Percentiles rank a stretch among this genome's conserved stretches.
Evolutionary conservation across 345 rosid genomes (phyloP).

Genomic region (Eutrema yunnanense): DNA sequence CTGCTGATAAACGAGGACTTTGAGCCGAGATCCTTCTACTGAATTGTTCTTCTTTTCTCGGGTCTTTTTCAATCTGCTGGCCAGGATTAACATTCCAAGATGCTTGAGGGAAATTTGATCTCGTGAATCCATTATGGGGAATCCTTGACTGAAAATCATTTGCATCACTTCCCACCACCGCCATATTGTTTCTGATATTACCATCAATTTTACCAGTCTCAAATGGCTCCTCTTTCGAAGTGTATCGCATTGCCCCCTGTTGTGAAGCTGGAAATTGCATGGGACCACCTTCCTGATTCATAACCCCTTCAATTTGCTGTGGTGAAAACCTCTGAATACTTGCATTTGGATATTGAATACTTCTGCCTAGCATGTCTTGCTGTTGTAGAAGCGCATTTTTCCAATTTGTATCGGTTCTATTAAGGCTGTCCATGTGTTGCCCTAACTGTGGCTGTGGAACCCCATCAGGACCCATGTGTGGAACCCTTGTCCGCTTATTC

Average conservation of each 20-base stretch:
- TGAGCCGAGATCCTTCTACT: constrained; percentile 70
- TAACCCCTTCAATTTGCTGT: constrained; percentile 60
- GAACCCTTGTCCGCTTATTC: constrained; percentile 59
- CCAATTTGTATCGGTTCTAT: constrained; percentile 63
- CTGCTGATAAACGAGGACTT: constrained; percentile 80
- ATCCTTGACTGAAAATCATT: constrained; percentile 59
- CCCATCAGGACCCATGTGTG: constrained; percentile 52
- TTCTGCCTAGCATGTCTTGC: constrained; percentile 53
- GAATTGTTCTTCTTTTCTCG: constrained; percentile 71
- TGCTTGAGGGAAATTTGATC: constrained; percentile 53
- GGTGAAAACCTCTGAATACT: constrained; percentile 61
- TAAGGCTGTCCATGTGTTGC: constrained; percentile 49
- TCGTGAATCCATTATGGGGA: constrained; percentile 46
- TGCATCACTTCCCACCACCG: constrained; percentile 45
- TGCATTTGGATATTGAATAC: constrained; percentile 50
- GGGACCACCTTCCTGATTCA: constrained; percentile 61
- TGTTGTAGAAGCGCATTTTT: constrained; percentile 53
- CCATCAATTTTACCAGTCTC: constrained; percentile 64
- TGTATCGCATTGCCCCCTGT: constrained; percentile 52
- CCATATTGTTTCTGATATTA: constrained; percentile 47
- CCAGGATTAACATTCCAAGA: constrained; percentile 59
- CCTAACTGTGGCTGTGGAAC: constrained; percentile 66
- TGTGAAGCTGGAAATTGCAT: constrained; percentile 49
- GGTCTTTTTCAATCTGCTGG: constrained; percentile 59
- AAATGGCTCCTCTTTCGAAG: constrained; percentile 69